A percentile compares a stretch with the other conserved stretches of the same genome.
These are phyloP conservation scores for Talaromyces funiculosus DNA, from an alignment of 2,329 filamentous ascomycete species.

Conservation along the genomic window DNA sequence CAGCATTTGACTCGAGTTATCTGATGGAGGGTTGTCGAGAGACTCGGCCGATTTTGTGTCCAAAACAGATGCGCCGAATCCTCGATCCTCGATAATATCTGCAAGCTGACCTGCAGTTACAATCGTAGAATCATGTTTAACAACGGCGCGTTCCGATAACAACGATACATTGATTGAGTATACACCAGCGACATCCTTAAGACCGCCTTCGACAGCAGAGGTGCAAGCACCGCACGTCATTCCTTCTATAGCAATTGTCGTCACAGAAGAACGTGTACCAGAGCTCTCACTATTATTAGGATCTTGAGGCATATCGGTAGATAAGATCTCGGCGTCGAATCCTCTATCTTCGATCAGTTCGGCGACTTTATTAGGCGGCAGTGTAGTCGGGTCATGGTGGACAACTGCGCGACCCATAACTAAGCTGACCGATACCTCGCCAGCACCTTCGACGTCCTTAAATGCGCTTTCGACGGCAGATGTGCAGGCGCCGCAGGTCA, in stretches of 20 bases:
- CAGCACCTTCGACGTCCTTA: conserved; percentile 71
- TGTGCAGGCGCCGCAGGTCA: conserved; percentile 84
- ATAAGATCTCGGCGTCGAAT: conserved; percentile 85
- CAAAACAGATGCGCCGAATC: conserved; percentile 74
- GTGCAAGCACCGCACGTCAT: conserved; percentile 93
- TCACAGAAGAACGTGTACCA: conserved; percentile 49
- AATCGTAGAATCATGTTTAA: conserved; percentile 65
- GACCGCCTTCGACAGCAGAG: conserved; percentile 74
- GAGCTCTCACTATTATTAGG: conserved; percentile 23
- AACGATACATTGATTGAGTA: conserved; percentile 75
- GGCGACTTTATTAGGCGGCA: conserved; percentile 69
- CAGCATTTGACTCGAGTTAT: conserved; percentile 39
- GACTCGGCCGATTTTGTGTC: conserved; percentile 50
- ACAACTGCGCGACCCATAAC: conserved; percentile 95
- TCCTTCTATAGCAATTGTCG: conserved; percentile 72
- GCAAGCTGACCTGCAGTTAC: conserved; percentile 51
- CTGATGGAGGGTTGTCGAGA: conserved; percentile 24
- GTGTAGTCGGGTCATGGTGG: conserved; percentile 71
- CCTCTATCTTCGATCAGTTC: conserved; percentile 88
- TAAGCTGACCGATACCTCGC: conserved; percentile 82
- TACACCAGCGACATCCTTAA: conserved; percentile 68
- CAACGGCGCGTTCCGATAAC: conserved; percentile 75
- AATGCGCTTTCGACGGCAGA: conserved; percentile 93
- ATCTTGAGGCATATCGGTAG: conserved; percentile 63
- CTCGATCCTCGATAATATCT: conserved; percentile 60